A percentile compares a stretch with the other conserved stretches of the same genome.
Evolutionary conservation across 495 filamentous ascomycete genomes (phyloP).

Genomic region (Aspergillus homomorphus): DNA sequence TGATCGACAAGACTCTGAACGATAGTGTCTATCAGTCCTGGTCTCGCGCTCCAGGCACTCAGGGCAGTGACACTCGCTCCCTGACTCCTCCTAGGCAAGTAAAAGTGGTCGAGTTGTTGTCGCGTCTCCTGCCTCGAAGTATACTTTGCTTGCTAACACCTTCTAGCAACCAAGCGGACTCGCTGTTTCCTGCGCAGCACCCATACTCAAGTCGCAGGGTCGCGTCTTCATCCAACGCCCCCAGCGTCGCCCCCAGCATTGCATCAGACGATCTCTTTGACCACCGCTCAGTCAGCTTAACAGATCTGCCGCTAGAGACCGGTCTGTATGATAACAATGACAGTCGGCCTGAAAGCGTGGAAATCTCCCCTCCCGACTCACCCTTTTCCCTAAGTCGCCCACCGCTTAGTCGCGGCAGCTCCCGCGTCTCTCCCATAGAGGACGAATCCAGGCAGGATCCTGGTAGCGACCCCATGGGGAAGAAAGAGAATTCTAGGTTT

Average conservation of each 20-base stretch:
- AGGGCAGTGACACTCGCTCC: conserved; percentile 9
- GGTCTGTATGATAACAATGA: background rate
- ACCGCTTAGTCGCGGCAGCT: conserved; percentile 31
- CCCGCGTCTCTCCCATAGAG: conserved; percentile 47
- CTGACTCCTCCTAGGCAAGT: conserved; percentile 43
- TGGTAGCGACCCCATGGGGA: conserved; percentile 2
- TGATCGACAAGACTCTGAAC: conserved; percentile 40
- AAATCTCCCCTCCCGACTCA: conserved; percentile 49
- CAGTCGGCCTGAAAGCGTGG: conserved; percentile 9
- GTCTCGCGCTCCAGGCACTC: conserved; percentile 7
- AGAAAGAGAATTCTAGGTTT: conserved; percentile 16
- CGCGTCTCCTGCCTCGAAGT: background rate
- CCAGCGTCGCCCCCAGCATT: conserved; percentile 22
- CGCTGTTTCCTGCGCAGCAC: conserved; percentile 10
- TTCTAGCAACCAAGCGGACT: conserved; percentile 15
- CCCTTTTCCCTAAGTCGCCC: conserved; percentile 20
- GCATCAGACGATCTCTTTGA: conserved; percentile 13
- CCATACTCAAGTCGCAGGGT: conserved; percentile 16
- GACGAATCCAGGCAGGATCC: conserved; percentile 23
- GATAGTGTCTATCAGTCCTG: conserved; percentile 26
- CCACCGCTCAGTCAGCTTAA: conserved; percentile 21
- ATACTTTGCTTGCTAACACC: conserved; percentile 11
- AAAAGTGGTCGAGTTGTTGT: conserved; percentile 31
- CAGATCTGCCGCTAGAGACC: conserved; percentile 8
- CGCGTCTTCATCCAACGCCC: conserved; percentile 30